phyloP scores from a whole-genome alignment of 176 grass and related monocot genomes.

The Cocos nucifera region DNA sequence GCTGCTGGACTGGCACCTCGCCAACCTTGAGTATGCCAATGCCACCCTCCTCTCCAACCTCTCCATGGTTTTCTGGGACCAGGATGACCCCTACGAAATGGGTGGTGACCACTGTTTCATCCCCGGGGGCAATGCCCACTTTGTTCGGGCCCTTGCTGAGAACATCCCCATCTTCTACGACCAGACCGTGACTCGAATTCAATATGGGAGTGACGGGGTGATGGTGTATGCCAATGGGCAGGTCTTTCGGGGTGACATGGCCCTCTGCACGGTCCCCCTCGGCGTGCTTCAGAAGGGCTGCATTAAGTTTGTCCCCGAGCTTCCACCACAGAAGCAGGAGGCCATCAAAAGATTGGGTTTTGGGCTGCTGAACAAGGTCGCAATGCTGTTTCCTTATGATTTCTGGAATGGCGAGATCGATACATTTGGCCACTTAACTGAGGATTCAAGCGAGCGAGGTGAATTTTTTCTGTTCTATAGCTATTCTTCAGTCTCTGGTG shows the following conservation, averaged over 20 bases:
- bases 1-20: slow-evolving; percentile 95
- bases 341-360: slow-evolving; percentile 80
- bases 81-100: slow-evolving; percentile 99
- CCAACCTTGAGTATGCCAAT: slow-evolving; percentile 95
- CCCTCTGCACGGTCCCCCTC: slow-evolving; percentile 76
- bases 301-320: slow-evolving; percentile 67
- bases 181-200: slow-evolving; percentile 64
- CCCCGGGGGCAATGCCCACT: slow-evolving; percentile 80
- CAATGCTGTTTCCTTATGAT: slow-evolving; percentile 66
- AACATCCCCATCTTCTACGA: slow-evolving; percentile 69
- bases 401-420: slow-evolving; percentile 88
- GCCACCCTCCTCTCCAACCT: slow-evolving; percentile 74
- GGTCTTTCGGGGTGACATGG: slow-evolving; percentile 82
- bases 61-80: slow-evolving; percentile 95
- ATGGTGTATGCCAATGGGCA: slow-evolving; percentile 69
- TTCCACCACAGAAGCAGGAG: slow-evolving; percentile 57
- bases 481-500: slow-evolving; percentile 89
- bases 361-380: slow-evolving; percentile 91
- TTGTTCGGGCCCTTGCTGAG: slow-evolving; percentile 54
- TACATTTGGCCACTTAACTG: slow-evolving; percentile 93
- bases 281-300: slow-evolving; percentile 74
- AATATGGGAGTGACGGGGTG: slow-evolving; percentile 71
- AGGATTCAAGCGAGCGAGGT: slow-evolving; percentile 55
- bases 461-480: slow-evolving; percentile 96
- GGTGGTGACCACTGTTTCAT: slow-evolving; percentile 97